phyloP scores from a whole-genome alignment of 1,284 basidiomycete genomes.

The Naganishia sp. region DNA sequence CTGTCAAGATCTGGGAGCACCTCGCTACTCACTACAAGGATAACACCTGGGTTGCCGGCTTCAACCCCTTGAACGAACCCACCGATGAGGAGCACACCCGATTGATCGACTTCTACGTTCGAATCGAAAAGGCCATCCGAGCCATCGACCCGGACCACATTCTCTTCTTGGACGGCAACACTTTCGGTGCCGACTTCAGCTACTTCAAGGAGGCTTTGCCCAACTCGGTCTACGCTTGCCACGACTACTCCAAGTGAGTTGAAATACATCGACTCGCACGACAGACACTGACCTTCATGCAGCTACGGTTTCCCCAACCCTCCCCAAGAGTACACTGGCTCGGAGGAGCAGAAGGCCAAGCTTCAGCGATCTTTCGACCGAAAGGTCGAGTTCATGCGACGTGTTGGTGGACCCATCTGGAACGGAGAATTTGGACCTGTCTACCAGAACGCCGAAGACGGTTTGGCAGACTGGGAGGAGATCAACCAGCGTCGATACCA shows the following conservation, averaged over 20 bases:
- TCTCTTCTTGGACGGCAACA: conserved; percentile 59
- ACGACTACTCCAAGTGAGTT: conserved; percentile 63
- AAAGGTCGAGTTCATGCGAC: conserved; percentile 31
- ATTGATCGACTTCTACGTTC: conserved; percentile 65
- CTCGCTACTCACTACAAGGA: conserved; percentile 66
- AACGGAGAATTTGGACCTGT: conserved; percentile 63
- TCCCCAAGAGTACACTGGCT: conserved; percentile 60
- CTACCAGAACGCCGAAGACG: conserved; percentile 45
- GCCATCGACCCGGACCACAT: conserved; percentile 67
- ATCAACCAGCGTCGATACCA: conserved; percentile 69
- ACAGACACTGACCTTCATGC: background rate
- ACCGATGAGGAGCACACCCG: conserved; percentile 59
- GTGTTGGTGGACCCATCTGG: conserved; percentile 28
- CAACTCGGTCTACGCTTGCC: conserved; percentile 72
- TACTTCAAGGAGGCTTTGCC: conserved; percentile 62
- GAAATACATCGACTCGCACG: background rate
- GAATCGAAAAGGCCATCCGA: conserved; percentile 65
- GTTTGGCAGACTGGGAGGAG: conserved; percentile 55
- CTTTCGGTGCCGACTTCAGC: conserved; percentile 72
- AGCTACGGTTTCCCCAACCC: conserved; percentile 69
- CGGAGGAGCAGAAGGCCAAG: conserved; percentile 58
- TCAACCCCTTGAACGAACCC: conserved; percentile 76
- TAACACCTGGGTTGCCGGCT: conserved; percentile 65
- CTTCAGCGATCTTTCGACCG: conserved; percentile 56
- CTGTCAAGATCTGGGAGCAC: conserved; percentile 68